phyloP scores from a whole-genome alignment of 2,329 filamentous ascomycete species.

The Fusarium torulosum region DNA sequence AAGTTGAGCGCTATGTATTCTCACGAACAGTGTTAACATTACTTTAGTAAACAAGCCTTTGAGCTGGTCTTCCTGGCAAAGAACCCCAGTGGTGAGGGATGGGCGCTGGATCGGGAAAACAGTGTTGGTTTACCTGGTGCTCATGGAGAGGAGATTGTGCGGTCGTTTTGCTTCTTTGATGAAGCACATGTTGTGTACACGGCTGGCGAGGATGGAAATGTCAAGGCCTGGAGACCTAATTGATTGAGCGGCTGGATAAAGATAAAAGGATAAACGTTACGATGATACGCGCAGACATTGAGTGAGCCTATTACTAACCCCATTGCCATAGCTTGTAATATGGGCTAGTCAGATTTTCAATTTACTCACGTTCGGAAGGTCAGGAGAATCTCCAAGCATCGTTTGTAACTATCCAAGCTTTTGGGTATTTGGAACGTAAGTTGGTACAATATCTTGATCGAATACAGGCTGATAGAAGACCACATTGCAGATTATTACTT shows the following conservation, averaged over 20 bases:
- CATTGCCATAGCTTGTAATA: too few species aligned
- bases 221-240: constrained; percentile 67
- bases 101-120: constrained; percentile 67
- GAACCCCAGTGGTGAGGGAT: constrained; percentile 56
- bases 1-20: constrained; percentile 54
- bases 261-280: not conserved
- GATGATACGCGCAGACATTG: not conserved
- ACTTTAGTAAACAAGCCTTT: constrained; percentile 65
- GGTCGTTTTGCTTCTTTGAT: constrained; percentile 74
- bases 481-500: too few species aligned
- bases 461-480: too few species aligned
- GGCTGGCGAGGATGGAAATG: constrained; percentile 68
- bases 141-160: constrained; percentile 73
- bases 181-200: constrained; percentile 70
- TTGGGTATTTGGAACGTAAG: too few species aligned
- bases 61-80: constrained; percentile 71
- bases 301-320: not conserved
- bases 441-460: too few species aligned
- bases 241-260: not conserved
- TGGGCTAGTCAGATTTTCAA: too few species aligned
- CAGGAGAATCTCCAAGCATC: too few species aligned
- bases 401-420: too few species aligned
- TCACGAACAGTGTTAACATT: constrained; percentile 39
- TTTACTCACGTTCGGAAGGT: too few species aligned
- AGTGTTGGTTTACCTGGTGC: constrained; percentile 71